These are phyloP conservation scores for Pseudogymnoascus sp. DNA, from an alignment of 2,329 filamentous ascomycete species.

Conservation along the genomic window DNA sequence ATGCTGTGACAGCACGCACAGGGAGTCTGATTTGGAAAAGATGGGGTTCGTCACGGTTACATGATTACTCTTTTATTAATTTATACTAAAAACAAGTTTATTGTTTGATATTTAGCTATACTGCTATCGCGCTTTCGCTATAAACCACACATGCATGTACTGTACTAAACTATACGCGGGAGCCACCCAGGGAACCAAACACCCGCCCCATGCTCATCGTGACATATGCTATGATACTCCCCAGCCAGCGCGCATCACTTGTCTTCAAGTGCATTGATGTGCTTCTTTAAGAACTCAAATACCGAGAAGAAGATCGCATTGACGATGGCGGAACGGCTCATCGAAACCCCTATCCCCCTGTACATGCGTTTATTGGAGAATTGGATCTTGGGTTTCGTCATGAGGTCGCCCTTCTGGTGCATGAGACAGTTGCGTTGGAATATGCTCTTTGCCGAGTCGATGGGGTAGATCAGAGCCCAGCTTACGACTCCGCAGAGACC, in stretches of 20 bases:
- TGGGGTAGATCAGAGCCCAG: slow-evolving; percentile 59
- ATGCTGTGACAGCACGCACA: not conserved
- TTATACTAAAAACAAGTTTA: not conserved
- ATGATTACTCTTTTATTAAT: not conserved
- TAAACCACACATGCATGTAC: not conserved
- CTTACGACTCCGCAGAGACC: slow-evolving; percentile 76
- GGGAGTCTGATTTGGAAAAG: not conserved
- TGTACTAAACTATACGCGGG: slow-evolving; percentile 3
- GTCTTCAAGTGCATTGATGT: slow-evolving; percentile 29
- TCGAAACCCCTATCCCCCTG: slow-evolving; percentile 72
- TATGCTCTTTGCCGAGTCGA: slow-evolving; percentile 77
- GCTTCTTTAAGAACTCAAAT: slow-evolving; percentile 74
- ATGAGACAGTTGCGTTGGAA: slow-evolving; percentile 76
- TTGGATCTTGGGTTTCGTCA: slow-evolving; percentile 63
- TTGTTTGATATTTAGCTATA: not conserved
- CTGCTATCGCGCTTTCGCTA: not conserved
- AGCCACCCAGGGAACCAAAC: not conserved
- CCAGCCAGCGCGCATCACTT: slow-evolving; percentile 8
- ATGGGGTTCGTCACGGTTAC: not conserved
- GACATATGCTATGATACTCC: not conserved
- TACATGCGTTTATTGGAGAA: slow-evolving; percentile 76
- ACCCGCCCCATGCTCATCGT: not conserved
- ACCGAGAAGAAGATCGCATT: slow-evolving; percentile 87
- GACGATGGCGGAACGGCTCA: slow-evolving; percentile 71
- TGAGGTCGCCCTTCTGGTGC: slow-evolving; percentile 54